Percentiles rank a stretch among this genome's conserved stretches.
phyloP scores from a whole-genome alignment of 768 basidiomycete genomes.

The Boletellus sp. region DNA sequence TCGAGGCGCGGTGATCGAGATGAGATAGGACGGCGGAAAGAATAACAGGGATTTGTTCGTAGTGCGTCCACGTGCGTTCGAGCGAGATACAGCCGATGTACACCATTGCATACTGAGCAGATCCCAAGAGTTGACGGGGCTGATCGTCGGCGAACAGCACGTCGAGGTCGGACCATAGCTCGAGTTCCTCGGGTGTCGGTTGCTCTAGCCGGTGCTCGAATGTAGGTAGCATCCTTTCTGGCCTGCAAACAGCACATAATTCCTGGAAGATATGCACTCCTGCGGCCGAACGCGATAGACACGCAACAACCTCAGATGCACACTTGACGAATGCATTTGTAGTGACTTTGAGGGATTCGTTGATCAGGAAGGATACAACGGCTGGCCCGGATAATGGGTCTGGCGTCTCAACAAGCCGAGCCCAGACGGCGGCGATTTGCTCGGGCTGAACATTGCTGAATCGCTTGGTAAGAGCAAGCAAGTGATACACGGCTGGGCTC shows the following conservation, averaged over 20 bases:
- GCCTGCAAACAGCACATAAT: conserved; percentile 80
- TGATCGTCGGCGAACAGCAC: conserved; percentile 65
- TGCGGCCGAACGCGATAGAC: conserved; percentile 71
- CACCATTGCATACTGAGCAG: conserved; percentile 85
- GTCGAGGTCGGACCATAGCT: conserved; percentile 77
- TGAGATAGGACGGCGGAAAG: conserved; percentile 81
- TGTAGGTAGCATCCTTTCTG: conserved; percentile 76
- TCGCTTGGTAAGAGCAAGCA: conserved; percentile 78
- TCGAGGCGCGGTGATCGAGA: conserved; percentile 69
- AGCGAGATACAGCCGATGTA: conserved; percentile 76
- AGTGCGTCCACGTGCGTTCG: conserved; percentile 72
- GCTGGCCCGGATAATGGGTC: conserved; percentile 74
- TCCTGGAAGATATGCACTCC: conserved; percentile 77
- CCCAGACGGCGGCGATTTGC: conserved; percentile 78
- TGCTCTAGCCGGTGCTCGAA: conserved; percentile 65
- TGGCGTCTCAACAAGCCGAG: conserved; percentile 68
- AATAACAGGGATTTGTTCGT: conserved; percentile 64
- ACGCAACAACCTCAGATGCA: conserved; percentile 79
- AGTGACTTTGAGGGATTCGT: conserved; percentile 83
- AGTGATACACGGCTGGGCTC: conserved; percentile 66
- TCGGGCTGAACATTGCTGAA: conserved; percentile 73
- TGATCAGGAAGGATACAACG: conserved; percentile 76
- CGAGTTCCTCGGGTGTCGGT: conserved; percentile 64
- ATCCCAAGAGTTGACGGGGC: conserved; percentile 66
- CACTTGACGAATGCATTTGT: conserved; percentile 74